These are phyloP conservation scores for Neurospora sp. DNA, from an alignment of 495 filamentous ascomycete genomes.

Conservation along the genomic window DNA sequence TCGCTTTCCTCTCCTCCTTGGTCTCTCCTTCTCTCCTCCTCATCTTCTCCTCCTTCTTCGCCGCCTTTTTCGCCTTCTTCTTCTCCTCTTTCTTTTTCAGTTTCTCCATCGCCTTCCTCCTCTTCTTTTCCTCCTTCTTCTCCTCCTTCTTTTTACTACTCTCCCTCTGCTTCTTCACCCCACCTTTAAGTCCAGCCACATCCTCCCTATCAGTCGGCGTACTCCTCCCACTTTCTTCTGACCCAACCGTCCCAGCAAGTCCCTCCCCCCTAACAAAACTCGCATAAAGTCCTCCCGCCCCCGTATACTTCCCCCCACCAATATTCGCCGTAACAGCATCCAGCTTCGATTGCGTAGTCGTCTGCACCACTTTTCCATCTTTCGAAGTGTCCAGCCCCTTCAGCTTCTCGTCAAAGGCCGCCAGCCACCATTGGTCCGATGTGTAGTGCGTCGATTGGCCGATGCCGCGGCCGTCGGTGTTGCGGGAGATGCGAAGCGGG, in stretches of 20 bases:
- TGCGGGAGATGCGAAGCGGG: constrained; percentile 58
- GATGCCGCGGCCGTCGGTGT: constrained; percentile 58
- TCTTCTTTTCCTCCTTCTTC: constrained; percentile 26
- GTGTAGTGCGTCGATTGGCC: constrained; percentile 55
- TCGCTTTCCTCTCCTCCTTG: constrained; percentile 30
- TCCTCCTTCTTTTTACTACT: constrained; percentile 28
- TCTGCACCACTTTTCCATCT: constrained; percentile 38
- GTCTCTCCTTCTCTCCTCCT: constrained; percentile 17
- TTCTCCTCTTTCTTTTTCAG: constrained; percentile 5
- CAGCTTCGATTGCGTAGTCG: constrained; percentile 39
- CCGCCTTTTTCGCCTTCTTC: constrained; percentile 13
- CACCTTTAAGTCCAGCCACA: background rate
- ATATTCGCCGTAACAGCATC: constrained; percentile 34
- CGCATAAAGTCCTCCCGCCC: constrained; percentile 58
- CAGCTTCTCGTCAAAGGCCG: constrained; percentile 68
- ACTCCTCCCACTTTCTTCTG: constrained; percentile 6
- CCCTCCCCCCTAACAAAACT: constrained; percentile 69
- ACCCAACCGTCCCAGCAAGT: constrained; percentile 49
- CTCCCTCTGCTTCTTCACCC: constrained; percentile 14
- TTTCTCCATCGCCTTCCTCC: constrained; percentile 12
- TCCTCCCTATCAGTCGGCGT: background rate
- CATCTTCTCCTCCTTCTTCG: constrained; percentile 15
- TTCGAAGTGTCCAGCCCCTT: constrained; percentile 54
- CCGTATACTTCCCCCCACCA: constrained; percentile 34
- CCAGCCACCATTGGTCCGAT: constrained; percentile 70